Base-by-base conservation (phyloP, 2,329 filamentous ascomycete species). In the Ceratocystis huliohia region DNA sequence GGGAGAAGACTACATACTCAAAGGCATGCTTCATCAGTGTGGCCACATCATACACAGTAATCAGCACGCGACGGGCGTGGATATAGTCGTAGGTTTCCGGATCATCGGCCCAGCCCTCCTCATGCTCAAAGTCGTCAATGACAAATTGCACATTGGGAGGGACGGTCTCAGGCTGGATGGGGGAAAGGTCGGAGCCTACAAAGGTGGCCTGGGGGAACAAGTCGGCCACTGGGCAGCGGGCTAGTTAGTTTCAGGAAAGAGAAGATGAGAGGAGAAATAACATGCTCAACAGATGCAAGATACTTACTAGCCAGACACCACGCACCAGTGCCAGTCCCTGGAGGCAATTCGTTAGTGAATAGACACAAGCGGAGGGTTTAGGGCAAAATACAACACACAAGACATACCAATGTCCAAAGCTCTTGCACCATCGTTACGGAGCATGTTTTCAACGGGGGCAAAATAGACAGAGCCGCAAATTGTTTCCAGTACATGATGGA, bases 41-140 rank as follows among this genome's bases (percentile, higher is more conserved):
- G 8, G 71, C 66, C 1, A 76, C 74, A 65, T 82, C 73, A 25
- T 76, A 74, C 62, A 82, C 75, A 0, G 78, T 78, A 68, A 78
- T 77, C 3, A 80, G 69, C 1, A 76, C 75, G 69, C 81, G 76
- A 5, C 80, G 78, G 37, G 81, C 73, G 69, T 82, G 80, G 64
- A 82, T 78, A 67, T 74, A 80, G 69, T 82, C 80, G 65, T 80
- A 80, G 17, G 74, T 73, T 68, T 78, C 73, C 3, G 78, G 75
- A 5, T 75, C 72, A 66, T 80, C 77, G 2, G 76, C 75, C 80
- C 80, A 82, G 17, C 80, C 79, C 20, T 78, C 78, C 62, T 76
- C 76, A 57, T 78, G 76, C 68, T 82, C 80, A 64, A 82, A 78
- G 69, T 82, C 80, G 70, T 81, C 80, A 48, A 82, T 77, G 28